Evolutionary conservation across 805 yeast genomes (phyloP).

Genomic region (Maudiozyma serrabonitensis): DNA sequence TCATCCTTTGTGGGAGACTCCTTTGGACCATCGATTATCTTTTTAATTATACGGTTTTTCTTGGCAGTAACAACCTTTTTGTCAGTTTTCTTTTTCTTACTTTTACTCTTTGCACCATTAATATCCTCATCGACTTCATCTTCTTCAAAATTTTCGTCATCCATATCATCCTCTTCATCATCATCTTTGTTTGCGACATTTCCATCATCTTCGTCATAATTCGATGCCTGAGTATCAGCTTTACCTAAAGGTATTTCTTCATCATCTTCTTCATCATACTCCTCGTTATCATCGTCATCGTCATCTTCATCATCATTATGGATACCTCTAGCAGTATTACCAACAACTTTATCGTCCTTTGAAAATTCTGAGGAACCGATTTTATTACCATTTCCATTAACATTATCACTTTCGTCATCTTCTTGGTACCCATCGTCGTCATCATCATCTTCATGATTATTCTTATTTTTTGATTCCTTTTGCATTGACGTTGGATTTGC

Average conservation of each 20-base stretch:
- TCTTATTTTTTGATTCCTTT: background rate
- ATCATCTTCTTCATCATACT: constrained; percentile 5
- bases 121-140: constrained; percentile 14
- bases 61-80: background rate
- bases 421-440: constrained; percentile 16
- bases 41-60: constrained; percentile 3
- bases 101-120: constrained; percentile 9
- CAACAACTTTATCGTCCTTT: background rate
- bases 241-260: background rate
- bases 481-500: background rate
- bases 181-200: constrained; percentile 8
- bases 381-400: background rate
- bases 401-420: constrained; percentile 12
- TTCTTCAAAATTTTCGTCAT: constrained; percentile 1
- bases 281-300: constrained; percentile 5
- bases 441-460: background rate
- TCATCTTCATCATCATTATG: constrained; percentile 4
- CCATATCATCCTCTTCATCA: constrained; percentile 8
- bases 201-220: too few relatives aligned
- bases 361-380: background rate
- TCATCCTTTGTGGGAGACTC: background rate
- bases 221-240: background rate
- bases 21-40: background rate
- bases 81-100: constrained; percentile 1
- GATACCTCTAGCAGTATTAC: background rate